phyloP scores from a whole-genome alignment of 305 asterid species.

The Plantago rigida region DNA sequence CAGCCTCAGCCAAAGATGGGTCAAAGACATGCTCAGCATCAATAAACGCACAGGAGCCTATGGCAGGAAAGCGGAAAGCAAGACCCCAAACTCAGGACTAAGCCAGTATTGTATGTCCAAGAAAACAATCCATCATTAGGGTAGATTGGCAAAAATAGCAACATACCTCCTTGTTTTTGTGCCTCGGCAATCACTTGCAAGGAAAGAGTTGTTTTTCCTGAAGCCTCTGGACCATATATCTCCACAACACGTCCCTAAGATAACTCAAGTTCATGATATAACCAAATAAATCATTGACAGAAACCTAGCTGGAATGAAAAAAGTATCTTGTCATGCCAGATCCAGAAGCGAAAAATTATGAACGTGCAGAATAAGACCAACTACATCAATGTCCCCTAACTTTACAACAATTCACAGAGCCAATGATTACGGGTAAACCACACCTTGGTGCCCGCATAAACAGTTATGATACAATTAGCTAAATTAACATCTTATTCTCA shows the following conservation, averaged over 20 bases:
- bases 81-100: constrained; percentile 7
- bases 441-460: background rate
- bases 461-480: background rate
- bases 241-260: constrained; percentile 62
- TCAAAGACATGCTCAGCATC: constrained; percentile 99
- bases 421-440: background rate
- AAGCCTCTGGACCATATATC: constrained; percentile 70
- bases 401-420: background rate
- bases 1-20: constrained; percentile 74
- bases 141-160: background rate
- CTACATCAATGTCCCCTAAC: background rate
- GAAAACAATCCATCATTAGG: background rate
- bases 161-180: constrained; percentile 56
- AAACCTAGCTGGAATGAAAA: background rate
- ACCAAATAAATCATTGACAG: background rate
- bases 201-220: constrained; percentile 67
- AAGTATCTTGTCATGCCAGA: background rate
- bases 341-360: background rate
- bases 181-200: constrained; percentile 64
- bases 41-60: constrained; percentile 85
- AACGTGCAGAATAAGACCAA: background rate
- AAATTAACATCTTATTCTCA: background rate
- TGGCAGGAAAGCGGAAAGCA: background rate
- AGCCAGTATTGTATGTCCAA: background rate
- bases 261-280: constrained; percentile 14